Evolutionary conservation across 257 asterid genomes (phyloP).

Genomic region (Solanum tarijense): DNA sequence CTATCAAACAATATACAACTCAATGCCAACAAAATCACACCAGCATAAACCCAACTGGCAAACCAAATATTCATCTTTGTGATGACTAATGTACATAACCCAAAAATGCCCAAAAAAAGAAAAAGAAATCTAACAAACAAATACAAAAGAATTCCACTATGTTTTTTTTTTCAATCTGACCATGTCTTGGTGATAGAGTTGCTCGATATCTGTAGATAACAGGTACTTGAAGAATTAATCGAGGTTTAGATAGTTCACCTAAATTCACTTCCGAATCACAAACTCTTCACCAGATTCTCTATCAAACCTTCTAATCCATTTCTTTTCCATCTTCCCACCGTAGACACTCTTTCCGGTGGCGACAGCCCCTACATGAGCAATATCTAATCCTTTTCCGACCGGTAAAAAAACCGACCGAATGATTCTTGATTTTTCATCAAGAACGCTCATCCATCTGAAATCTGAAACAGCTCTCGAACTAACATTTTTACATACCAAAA

Average conservation of each 20-base stretch:
- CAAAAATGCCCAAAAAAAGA: not conserved
- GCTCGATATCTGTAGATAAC: not conserved
- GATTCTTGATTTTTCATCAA: not conserved
- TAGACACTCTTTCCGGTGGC: not conserved
- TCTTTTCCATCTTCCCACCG: not conserved
- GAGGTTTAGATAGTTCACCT: not conserved
- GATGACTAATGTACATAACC: not conserved
- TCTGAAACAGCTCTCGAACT: not conserved
- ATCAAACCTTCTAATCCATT: conserved; percentile 6
- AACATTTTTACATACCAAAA: conserved; percentile 1
- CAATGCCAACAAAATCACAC: not conserved
- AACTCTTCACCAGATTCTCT: conserved; percentile 1
- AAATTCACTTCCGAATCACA: conserved; percentile 1
- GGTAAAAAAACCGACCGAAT: not conserved
- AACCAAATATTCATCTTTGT: not conserved
- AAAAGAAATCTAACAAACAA: not conserved
- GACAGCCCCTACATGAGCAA: not conserved
- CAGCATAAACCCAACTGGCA: not conserved
- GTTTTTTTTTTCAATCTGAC: not conserved
- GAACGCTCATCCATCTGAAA: not conserved
- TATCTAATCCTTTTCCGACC: not conserved
- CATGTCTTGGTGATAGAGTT: not conserved
- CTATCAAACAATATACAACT: not conserved
- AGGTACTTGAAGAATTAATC: not conserved
- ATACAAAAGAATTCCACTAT: not conserved